These are phyloP conservation scores for Mycena rosella DNA, from an alignment of 768 basidiomycete species.

Conservation along the genomic window DNA sequence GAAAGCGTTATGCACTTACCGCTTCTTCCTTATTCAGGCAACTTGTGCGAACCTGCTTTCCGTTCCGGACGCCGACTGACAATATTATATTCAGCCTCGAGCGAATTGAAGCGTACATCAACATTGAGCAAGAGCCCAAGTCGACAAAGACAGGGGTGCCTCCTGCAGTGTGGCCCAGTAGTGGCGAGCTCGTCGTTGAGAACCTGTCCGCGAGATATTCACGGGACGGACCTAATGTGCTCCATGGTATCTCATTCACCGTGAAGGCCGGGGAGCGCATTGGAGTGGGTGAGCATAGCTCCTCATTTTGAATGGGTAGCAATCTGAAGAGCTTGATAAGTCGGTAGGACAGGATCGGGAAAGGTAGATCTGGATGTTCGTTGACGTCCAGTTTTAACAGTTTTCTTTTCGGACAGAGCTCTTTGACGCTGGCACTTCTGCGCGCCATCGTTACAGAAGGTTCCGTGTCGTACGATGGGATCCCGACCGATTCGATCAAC, in stretches of 20 bases:
- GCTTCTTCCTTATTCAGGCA: background rate
- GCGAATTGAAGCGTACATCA: slow-evolving; percentile 75
- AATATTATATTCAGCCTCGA: slow-evolving; percentile 59
- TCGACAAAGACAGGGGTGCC: slow-evolving; percentile 57
- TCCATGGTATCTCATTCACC: slow-evolving; percentile 64
- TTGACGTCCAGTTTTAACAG: background rate
- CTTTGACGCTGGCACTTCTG: slow-evolving; percentile 68
- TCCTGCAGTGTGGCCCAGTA: slow-evolving; percentile 76
- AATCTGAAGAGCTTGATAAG: slow-evolving; percentile 38
- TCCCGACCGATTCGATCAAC: slow-evolving; percentile 54
- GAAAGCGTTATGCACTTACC: background rate
- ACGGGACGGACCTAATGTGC: slow-evolving; percentile 62
- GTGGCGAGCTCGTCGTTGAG: slow-evolving; percentile 66
- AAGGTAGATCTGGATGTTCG: slow-evolving; percentile 47
- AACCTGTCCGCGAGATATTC: slow-evolving; percentile 69
- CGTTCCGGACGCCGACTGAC: background rate
- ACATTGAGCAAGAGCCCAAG: slow-evolving; percentile 67
- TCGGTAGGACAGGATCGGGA: slow-evolving; percentile 61
- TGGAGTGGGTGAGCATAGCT: slow-evolving; percentile 54
- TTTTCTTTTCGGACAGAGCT: slow-evolving; percentile 62
- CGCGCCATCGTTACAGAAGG: slow-evolving; percentile 50
- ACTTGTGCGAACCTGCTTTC: slow-evolving; percentile 7
- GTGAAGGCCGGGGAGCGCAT: slow-evolving; percentile 69
- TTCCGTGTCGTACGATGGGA: slow-evolving; percentile 57
- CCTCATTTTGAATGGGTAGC: background rate